Evolutionary conservation across 192 early-diverging fungal genomes (phyloP).

Genomic region (Coemansia asiatica): DNA sequence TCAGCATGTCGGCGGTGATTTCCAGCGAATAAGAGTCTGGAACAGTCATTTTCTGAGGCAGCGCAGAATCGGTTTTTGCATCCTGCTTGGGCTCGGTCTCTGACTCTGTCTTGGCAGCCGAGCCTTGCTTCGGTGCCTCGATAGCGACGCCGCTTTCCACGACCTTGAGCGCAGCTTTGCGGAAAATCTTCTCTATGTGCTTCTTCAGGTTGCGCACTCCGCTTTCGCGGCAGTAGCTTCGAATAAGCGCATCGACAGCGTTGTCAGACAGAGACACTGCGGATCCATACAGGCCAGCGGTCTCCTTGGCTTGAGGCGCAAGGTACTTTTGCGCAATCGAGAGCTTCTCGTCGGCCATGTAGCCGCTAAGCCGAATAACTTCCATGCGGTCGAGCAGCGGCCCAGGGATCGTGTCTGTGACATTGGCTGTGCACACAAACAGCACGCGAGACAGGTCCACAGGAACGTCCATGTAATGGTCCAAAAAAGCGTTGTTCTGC

Average conservation of each 20-base stretch:
- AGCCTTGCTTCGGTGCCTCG: conserved; percentile 11
- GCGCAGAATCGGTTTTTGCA: conserved; percentile 6
- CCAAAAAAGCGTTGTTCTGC: conserved; percentile 95
- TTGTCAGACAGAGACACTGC: conserved; percentile 69
- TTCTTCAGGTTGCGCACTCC: conserved; percentile 98
- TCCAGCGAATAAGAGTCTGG: conserved; percentile 61
- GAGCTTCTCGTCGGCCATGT: conserved; percentile 84
- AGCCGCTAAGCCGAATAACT: conserved; percentile 90
- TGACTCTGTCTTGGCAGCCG: neutral
- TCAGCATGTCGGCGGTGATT: conserved; percentile 72
- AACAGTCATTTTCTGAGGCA: conserved; percentile 52
- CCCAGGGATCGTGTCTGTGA: conserved; percentile 94
- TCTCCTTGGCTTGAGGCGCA: conserved; percentile 77
- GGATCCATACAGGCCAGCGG: conserved; percentile 75
- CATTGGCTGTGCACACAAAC: conserved; percentile 99
- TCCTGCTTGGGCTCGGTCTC: neutral
- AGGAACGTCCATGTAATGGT: conserved; percentile 99
- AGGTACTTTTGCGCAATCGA: conserved; percentile 96
- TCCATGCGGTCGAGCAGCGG: conserved; percentile 99
- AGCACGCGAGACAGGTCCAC: conserved; percentile 96
- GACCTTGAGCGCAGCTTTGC: conserved; percentile 92
- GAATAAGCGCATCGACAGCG: conserved; percentile 84
- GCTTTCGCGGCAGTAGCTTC: conserved; percentile 93
- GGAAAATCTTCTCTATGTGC: conserved; percentile 97
- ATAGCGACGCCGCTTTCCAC: conserved; percentile 62